Evolutionary conservation across 768 basidiomycete species (phyloP).

Genomic region (Lyophyllum decastes): DNA sequence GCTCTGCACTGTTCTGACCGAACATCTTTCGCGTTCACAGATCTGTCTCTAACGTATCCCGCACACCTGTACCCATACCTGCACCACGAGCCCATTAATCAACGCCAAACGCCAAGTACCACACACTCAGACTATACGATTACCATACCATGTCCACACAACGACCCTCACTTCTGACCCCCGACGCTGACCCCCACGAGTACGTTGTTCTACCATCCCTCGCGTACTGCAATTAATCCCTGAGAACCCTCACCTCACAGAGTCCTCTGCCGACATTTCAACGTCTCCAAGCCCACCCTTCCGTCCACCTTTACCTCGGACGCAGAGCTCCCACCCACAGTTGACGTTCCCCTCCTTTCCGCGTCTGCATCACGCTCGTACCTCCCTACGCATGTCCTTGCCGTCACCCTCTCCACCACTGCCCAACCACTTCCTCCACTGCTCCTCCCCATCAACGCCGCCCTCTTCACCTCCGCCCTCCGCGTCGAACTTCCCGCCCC

Average conservation of each 20-base stretch:
- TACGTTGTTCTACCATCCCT: constrained; percentile 16
- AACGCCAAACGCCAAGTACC: no score
- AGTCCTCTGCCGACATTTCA: constrained; percentile 47
- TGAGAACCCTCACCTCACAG: constrained; percentile 21
- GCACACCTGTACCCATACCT: neutral
- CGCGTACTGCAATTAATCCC: constrained; percentile 2
- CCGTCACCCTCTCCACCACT: constrained; percentile 37
- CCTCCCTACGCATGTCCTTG: constrained; percentile 61
- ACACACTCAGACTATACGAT: no score
- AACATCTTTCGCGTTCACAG: neutral
- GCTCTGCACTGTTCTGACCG: neutral
- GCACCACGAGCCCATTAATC: constrained; percentile 1
- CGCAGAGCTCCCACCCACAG: constrained; percentile 36
- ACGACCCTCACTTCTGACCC: constrained; percentile 32
- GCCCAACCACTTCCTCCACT: constrained; percentile 30
- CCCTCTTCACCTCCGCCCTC: constrained; percentile 43
- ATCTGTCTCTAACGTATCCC: neutral
- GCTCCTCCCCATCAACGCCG: constrained; percentile 54
- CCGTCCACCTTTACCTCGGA: constrained; percentile 10
- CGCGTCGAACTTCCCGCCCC: constrained; percentile 36
- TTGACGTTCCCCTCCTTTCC: constrained; percentile 48
- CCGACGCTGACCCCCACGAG: constrained; percentile 34
- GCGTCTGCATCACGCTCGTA: constrained; percentile 28
- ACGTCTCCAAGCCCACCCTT: constrained; percentile 27
- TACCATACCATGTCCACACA: constrained; percentile 27